Evolutionary conservation across 257 asterid genomes (phyloP), one percentile per base, ranked within the genome.

Genomic region (Fraxinus anomala): DNA sequence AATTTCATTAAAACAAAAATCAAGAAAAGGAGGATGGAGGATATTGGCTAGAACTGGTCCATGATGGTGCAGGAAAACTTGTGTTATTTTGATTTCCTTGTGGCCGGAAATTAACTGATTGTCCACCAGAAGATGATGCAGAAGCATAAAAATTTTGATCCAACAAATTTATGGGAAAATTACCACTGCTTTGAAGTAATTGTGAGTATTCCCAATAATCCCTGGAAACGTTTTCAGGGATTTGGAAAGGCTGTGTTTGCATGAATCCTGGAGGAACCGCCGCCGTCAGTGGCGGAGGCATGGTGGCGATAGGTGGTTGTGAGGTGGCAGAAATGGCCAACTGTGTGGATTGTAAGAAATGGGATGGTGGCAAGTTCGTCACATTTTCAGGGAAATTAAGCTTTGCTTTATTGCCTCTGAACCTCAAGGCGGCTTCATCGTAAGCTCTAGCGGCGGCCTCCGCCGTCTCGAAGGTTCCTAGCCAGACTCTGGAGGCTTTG

Each of bases 391-490:
- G 88, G 80, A 85, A 85, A 63, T 85, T 85, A 8, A 85, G 82
- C 36, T 80, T 85, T 0, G 88, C 88, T 75, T 72, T 77, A 42
- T 19, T 76, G 34, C 88, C 88, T 82, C 84, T 75, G 36, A 85
- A 70, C 56, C 81, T 80, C 70, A 85, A 61, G 19, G 88, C 88
- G 30, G 86, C 88, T 74, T 74, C 79, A 72, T 85, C 88, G 65
- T 85, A 85, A 0, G 86, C 86, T 74, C 68, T 74, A 2, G 88
- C 88, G 28, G 88, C 88, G 1, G 51, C 86, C 67, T 85, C 88
- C 5, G 88, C 85, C 59, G 88, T 85, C 4, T 82, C 81, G 21
- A 85, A 85, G 23, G 88, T 85, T 9, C 88, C 88, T 31, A 85
- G 40, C 88, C 88, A 82, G 75, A 85, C 80, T 14, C 88, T 74